Conservation (phyloP, 345 rosid genomes). For the Cardamine resedifolia region DNA sequence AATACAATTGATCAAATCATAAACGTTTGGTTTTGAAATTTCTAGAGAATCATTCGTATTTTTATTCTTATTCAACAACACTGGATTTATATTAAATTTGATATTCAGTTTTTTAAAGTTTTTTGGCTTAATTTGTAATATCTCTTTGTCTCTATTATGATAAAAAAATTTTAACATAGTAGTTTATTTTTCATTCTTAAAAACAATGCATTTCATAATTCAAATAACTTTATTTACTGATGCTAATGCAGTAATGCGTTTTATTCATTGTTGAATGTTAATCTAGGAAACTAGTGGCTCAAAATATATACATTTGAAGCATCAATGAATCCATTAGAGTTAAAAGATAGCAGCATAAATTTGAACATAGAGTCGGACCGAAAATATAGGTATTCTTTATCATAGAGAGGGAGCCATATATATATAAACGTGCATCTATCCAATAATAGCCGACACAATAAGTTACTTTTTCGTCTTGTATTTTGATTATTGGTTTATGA, state of each 20-base stretch:
- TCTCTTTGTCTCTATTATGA: constrained; percentile 10
- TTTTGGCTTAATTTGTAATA: neutral
- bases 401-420: constrained; percentile 6
- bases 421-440: neutral
- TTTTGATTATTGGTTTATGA: neutral
- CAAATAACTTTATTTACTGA: neutral
- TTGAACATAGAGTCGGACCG: constrained; percentile 17
- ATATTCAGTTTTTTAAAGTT: neutral
- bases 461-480: constrained; percentile 5
- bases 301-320: neutral
- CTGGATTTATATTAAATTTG: neutral
- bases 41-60: constrained; percentile 19
- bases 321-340: constrained; percentile 22
- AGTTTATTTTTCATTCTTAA: neutral
- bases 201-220: neutral
- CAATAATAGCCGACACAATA: constrained; percentile 32
- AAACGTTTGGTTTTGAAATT: constrained; percentile 26
- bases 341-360: constrained; percentile 14
- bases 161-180: neutral
- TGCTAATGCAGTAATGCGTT: neutral
- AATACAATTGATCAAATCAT: constrained; percentile 29
- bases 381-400: constrained; percentile 10
- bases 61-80: constrained; percentile 24
- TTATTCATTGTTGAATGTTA: neutral
- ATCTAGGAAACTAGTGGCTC: neutral